Conservation (phyloP, 2,329 filamentous ascomycete species). For the Coniella lustricola region DNA sequence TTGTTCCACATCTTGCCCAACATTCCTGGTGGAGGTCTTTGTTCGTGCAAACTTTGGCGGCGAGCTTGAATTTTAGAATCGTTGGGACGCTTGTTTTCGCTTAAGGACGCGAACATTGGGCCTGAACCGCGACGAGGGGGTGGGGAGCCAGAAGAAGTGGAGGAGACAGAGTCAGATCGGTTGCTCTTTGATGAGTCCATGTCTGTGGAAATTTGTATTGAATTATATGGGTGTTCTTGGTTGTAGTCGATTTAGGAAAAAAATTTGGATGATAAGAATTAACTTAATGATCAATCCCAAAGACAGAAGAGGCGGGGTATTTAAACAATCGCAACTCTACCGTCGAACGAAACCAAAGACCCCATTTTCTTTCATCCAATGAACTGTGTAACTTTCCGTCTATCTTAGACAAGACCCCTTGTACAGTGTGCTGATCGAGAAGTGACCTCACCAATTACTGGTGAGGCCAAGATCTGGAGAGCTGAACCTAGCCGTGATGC, state of each 20-base stretch:
- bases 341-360: neutral
- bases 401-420: no score
- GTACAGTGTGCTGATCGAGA: neutral
- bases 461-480: neutral
- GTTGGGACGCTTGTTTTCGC: conserved; percentile 41
- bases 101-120: conserved; percentile 45
- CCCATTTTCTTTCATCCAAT: neutral
- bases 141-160: conserved; percentile 1
- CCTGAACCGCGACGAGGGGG: conserved; percentile 32
- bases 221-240: no score
- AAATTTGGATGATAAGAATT: neutral
- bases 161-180: conserved; percentile 15
- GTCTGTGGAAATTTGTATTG: neutral
- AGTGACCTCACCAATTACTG: conserved; percentile 1
- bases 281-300: neutral
- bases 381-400: no score
- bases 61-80: conserved; percentile 37
- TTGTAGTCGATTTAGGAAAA: neutral
- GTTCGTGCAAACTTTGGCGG: conserved; percentile 48
- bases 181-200: conserved; percentile 2
- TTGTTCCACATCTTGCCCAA: conserved; percentile 51
- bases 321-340: neutral
- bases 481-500: neutral
- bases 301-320: neutral
- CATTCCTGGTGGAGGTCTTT: conserved; percentile 41